These are phyloP conservation scores for Aspergillus melleus DNA, from an alignment of 2,329 filamentous ascomycete genomes.

Conservation along the genomic window DNA sequence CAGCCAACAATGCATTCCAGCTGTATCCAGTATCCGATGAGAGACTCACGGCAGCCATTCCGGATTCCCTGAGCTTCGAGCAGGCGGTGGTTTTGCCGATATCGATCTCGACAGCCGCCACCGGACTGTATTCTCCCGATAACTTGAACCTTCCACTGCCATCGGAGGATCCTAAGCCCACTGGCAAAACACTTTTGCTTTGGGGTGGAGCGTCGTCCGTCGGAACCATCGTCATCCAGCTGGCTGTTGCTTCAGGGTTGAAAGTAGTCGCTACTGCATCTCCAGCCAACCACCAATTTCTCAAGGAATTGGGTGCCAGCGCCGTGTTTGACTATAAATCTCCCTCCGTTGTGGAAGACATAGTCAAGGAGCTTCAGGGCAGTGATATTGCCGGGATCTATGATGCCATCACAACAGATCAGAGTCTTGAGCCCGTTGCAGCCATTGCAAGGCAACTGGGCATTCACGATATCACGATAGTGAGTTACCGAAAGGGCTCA, in stretches of 20 bases:
- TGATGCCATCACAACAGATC: too few relatives aligned
- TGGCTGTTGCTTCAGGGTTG: background rate
- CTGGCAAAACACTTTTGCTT: background rate
- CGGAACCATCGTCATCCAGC: background rate
- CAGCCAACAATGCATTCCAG: background rate
- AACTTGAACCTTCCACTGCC: background rate
- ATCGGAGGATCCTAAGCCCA: background rate
- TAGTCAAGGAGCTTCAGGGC: too few relatives aligned
- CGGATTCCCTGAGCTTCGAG: background rate
- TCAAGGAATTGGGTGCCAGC: background rate
- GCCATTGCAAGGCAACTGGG: too few relatives aligned
- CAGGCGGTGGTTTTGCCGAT: background rate
- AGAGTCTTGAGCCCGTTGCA: too few relatives aligned
- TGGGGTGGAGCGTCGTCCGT: background rate
- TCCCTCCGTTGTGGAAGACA: too few relatives aligned
- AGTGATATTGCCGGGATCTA: too few relatives aligned
- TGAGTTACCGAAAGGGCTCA: too few relatives aligned
- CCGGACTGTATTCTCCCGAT: background rate
- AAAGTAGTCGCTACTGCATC: background rate
- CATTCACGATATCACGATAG: too few relatives aligned
- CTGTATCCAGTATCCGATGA: background rate
- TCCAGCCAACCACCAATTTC: background rate
- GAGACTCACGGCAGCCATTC: background rate
- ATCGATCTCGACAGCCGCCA: background rate
- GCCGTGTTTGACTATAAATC: too few relatives aligned